phyloP scores from a whole-genome alignment of 768 basidiomycete species.

The Hericium rajendrae region DNA sequence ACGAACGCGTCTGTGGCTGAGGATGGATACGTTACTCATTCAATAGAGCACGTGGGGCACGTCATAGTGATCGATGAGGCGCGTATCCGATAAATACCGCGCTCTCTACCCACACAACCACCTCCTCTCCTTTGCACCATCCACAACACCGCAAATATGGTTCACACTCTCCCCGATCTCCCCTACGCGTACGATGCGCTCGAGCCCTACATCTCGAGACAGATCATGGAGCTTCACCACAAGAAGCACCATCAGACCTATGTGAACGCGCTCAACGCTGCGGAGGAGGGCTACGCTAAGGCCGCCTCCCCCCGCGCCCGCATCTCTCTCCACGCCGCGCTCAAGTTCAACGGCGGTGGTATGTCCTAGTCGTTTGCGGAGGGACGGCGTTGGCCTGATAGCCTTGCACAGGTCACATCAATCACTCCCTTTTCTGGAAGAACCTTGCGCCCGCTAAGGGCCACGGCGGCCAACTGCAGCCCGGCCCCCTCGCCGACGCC shows the following conservation, averaged over 20 bases:
- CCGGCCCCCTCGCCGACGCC: conserved; percentile 66
- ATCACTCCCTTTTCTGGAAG: conserved; percentile 96
- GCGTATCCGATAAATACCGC: background rate
- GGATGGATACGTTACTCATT: background rate
- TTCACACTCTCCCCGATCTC: conserved; percentile 69
- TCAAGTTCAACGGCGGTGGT: conserved; percentile 99
- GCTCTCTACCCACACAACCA: background rate
- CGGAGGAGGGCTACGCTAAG: conserved; percentile 74
- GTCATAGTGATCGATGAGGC: background rate
- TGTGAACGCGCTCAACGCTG: conserved; percentile 89
- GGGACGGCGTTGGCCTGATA: background rate
- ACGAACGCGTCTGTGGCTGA: background rate
- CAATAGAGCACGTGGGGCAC: background rate
- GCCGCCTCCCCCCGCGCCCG: conserved; percentile 56
- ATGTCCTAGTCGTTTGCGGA: conserved; percentile 6
- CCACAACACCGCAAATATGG: background rate
- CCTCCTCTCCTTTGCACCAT: background rate
- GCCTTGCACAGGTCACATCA: conserved; percentile 63
- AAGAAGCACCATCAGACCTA: conserved; percentile 88
- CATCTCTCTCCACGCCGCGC: conserved; percentile 80
- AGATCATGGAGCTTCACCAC: conserved; percentile 95
- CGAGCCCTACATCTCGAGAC: conserved; percentile 82
- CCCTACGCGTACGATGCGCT: conserved; percentile 83
- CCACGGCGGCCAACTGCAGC: conserved; percentile 49
- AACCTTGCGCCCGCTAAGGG: conserved; percentile 68